These are phyloP conservation scores for Monilinia laxa DNA, from an alignment of 2,329 filamentous ascomycete species.

Conservation along the genomic window DNA sequence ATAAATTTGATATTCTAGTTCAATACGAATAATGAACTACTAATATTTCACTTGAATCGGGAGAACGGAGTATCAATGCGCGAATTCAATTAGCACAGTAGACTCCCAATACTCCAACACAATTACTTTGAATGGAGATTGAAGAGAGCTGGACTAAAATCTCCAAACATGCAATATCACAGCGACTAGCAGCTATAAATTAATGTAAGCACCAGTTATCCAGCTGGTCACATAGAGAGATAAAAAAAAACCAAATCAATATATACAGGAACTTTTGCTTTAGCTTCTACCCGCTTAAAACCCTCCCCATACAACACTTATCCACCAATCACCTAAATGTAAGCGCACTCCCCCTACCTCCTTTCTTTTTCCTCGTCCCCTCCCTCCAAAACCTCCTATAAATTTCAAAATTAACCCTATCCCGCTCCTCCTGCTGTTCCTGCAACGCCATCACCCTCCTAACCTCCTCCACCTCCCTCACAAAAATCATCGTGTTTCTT, in stretches of 20 bases:
- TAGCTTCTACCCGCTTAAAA: neutral
- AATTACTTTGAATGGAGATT: no score
- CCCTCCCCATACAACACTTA: no score
- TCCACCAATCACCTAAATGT: neutral
- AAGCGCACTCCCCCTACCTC: neutral
- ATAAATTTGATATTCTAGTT: no score
- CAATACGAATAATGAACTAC: no score
- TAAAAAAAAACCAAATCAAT: neutral
- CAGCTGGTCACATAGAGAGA: neutral
- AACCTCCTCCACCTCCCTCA: neutral
- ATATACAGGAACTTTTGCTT: neutral
- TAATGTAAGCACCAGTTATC: neutral
- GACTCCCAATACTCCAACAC: no score
- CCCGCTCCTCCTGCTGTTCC: slow-evolving; percentile 14
- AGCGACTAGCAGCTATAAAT: neutral
- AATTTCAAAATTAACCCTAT: slow-evolving; percentile 15
- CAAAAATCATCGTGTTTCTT: neutral
- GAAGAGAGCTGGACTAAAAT: no score
- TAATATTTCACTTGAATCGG: no score
- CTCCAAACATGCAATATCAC: no score
- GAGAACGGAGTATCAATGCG: no score
- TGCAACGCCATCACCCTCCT: neutral
- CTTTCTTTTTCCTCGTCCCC: neutral
- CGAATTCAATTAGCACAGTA: no score
- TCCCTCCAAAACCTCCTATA: slow-evolving; percentile 14